Evolutionary conservation across 768 basidiomycete species (phyloP).

Genomic region (Serendipita sp.): DNA sequence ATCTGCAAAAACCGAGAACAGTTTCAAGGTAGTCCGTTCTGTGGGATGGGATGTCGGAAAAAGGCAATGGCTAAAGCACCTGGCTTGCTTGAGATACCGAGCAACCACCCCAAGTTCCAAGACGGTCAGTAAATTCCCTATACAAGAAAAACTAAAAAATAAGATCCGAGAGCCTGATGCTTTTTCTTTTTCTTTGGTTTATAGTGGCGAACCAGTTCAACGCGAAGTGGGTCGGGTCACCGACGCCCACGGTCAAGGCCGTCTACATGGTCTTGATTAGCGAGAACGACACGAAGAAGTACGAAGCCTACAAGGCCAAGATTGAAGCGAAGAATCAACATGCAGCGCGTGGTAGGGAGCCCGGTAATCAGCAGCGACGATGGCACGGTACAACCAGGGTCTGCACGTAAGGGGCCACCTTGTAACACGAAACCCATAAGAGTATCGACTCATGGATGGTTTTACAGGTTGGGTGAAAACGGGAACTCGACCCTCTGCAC

Average conservation of each 20-base stretch:
- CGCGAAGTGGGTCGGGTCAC: conserved; percentile 39
- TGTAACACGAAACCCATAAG: not conserved
- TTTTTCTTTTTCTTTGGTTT: conserved; percentile 2
- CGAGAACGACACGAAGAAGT: conserved; percentile 33
- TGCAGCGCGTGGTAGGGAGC: conserved; percentile 32
- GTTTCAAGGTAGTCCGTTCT: conserved; percentile 44
- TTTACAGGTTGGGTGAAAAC: conserved; percentile 35
- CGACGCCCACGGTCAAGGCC: conserved; percentile 40
- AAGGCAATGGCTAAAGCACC: conserved; percentile 41
- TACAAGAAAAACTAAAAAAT: too few relatives aligned
- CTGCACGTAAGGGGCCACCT: conserved; percentile 24
- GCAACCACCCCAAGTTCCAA: conserved; percentile 44
- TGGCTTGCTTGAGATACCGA: conserved; percentile 42
- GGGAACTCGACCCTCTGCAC: conserved; percentile 39
- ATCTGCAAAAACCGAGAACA: conserved; percentile 15
- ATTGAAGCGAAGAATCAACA: conserved; percentile 48
- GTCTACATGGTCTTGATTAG: conserved; percentile 50
- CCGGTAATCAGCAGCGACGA: conserved; percentile 57
- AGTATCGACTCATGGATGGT: not conserved
- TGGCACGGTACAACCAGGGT: conserved; percentile 60
- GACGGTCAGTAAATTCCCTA: conserved; percentile 30
- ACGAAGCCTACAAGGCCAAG: conserved; percentile 44
- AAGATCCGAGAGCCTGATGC: too few relatives aligned
- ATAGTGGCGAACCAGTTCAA: conserved; percentile 53
- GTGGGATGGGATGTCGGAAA: conserved; percentile 36